phyloP scores from a whole-genome alignment of 2,329 filamentous ascomycete genomes.

The Diaporthe sp. region DNA sequence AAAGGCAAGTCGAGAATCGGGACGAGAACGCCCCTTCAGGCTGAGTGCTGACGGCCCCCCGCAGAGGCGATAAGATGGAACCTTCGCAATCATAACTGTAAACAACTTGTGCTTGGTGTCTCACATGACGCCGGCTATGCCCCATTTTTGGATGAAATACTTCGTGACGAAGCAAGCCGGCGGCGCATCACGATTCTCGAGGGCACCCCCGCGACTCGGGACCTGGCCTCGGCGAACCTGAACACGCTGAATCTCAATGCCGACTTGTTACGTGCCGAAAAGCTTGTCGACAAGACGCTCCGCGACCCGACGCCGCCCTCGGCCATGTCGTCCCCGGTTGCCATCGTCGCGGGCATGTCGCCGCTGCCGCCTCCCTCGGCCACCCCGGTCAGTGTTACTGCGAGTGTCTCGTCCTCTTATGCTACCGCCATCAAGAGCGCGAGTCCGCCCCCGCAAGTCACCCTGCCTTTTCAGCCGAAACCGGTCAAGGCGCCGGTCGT shows the following conservation, averaged over 20 bases:
- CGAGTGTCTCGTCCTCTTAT: slow-evolving; percentile 51
- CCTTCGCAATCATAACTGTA: slow-evolving; percentile 71
- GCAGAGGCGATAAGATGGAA: slow-evolving; percentile 68
- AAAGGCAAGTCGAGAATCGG: slow-evolving; percentile 58
- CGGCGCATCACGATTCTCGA: slow-evolving; percentile 67
- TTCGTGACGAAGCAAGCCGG: slow-evolving; percentile 57
- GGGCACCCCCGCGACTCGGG: slow-evolving; percentile 63
- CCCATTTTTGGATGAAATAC: slow-evolving; percentile 68
- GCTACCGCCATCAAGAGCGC: slow-evolving; percentile 56
- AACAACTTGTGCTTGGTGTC: slow-evolving; percentile 71
- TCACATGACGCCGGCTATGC: slow-evolving; percentile 73
- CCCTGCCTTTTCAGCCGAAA: slow-evolving; percentile 53
- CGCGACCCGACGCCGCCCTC: slow-evolving; percentile 39
- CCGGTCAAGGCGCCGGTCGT: slow-evolving; percentile 40
- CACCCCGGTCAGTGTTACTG: slow-evolving; percentile 41
- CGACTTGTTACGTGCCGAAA: slow-evolving; percentile 66
- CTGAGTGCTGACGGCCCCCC: slow-evolving; percentile 37
- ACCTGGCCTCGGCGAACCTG: slow-evolving; percentile 61
- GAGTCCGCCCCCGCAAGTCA: slow-evolving; percentile 58
- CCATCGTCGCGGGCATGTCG: slow-evolving; percentile 36
- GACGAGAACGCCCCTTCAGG: not conserved
- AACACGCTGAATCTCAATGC: slow-evolving; percentile 60
- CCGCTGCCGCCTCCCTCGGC: slow-evolving; percentile 43
- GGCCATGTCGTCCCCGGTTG: slow-evolving; percentile 28
- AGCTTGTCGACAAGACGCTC: slow-evolving; percentile 56